Evolutionary conservation across 2,329 filamentous ascomycete genomes (phyloP), one percentile per base, ranked within the genome.

Genomic region (Beauveria pseudobassiana): DNA sequence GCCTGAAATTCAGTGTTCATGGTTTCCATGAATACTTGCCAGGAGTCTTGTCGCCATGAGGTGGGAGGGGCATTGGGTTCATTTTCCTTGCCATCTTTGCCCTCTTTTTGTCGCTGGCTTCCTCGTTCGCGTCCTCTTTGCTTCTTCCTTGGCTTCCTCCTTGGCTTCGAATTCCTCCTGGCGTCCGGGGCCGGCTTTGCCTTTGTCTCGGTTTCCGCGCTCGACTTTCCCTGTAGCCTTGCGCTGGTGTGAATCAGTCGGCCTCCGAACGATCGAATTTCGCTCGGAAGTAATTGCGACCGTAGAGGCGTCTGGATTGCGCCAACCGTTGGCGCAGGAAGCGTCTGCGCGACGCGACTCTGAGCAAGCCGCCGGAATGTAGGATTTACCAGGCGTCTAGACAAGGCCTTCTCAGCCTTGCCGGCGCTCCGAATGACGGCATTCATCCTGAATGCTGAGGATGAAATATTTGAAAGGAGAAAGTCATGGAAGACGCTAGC

Each of bases 21-120:
- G n/a, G 95, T 99, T 72, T 99, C 95, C 71, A 91, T 91, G 79
- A 99, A 99, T 38, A 99, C 95, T 74, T 98, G 91, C 93, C 95
- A 98, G 59, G 95, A 3, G 93, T 95, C 81, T 99, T 99, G 78
- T 96, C 92, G 64, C 95, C 95, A 72, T 99, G 95, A n/a, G 95
- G 93, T 16, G 93, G 93, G 91, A 14, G 93, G 88, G 30, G 85
- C 75, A 64, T 91, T 85, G 69, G 90, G 85, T 72, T 87, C 82
- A 72, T 87, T 82, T 71, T 84, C 77, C 63, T 82, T 75, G 65
- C 81, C 74, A 50, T 81, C 74, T 55, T 81, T 74, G 63, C 80
- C 77, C 55, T 77, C 71, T 6, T 48, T 22, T 52, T 48, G 42
- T 10, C 45, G 8, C 30, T 18, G 5, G 28, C 20, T 30, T 61